Base-by-base conservation (phyloP, 2,329 filamentous ascomycete genomes). In the Pseudogymnoascus sp. region DNA sequence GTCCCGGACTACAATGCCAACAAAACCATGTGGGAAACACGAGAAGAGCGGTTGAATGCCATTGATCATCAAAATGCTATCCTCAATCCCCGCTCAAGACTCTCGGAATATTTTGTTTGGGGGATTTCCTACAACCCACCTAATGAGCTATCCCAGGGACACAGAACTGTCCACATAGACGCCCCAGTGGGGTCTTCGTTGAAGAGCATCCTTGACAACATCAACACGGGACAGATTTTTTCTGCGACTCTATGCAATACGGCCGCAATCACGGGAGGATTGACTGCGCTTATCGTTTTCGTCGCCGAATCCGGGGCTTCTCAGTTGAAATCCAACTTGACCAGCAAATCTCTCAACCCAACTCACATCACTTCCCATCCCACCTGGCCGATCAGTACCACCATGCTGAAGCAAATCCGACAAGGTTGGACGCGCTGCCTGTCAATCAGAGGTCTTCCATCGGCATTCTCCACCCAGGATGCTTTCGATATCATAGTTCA, bases 101-200 rank as follows among this genome's bases (percentile, higher is more conserved):
- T 56, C 29, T 56, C 50, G n/a, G 50, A 56, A 7, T 56, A 56
- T 56, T 56, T 56, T 19, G 29, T 56, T 33, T 56, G 29, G 50
- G 50, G 50, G 16, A 56, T 56, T 19, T 21, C 50, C 14, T 56
- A 56, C 16, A 56, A 56, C n/a, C 50, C 50, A 0, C 29, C 50
- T 4, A 29, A 35, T 21, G 29, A 56, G 14, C 11, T 56, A 13
- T 56, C 50, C 6, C 50, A 56, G 11, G 50, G 50, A 2, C 29
- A 56, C 7, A 56, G 50, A 21, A 29, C 50, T 19, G 29, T 56
- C 26, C n/a, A 56, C 16, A 56, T 56, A 11, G 3, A 3, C 29
- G 50, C 14, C 5, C 29, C 29, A 0, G 3, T 14, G 5, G 50
- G 16, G 21, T 21, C 50, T 7, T 35, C 29, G 10, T 11, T 56